These are phyloP conservation scores for Aspergillus novofumigatus DNA, from an alignment of 2,329 filamentous ascomycete species.

Conservation along the genomic window DNA sequence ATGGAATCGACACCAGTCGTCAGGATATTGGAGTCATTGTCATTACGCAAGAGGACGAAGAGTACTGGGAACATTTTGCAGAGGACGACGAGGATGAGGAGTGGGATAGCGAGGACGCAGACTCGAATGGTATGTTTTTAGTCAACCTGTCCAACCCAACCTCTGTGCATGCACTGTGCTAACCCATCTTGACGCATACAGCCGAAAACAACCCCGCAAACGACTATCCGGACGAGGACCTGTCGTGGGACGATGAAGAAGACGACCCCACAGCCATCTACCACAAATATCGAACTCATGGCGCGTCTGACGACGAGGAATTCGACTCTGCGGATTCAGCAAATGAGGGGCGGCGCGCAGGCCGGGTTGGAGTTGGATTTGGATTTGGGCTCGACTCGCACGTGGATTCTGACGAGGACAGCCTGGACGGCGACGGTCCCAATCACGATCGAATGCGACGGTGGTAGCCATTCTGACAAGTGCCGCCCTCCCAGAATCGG, in stretches of 20 bases:
- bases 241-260: slow-evolving; percentile 45
- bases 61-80: slow-evolving; percentile 55
- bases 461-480: slow-evolving; percentile 3
- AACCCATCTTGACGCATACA: slow-evolving; percentile 18
- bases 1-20: slow-evolving; percentile 27
- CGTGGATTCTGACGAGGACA: slow-evolving; percentile 28
- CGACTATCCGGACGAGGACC: slow-evolving; percentile 49
- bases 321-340: slow-evolving; percentile 38
- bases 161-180: not conserved
- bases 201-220: slow-evolving; percentile 49
- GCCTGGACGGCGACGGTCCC: slow-evolving; percentile 10
- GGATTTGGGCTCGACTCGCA: slow-evolving; percentile 15
- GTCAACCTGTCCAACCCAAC: not conserved
- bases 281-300: slow-evolving; percentile 37
- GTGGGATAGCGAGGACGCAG: slow-evolving; percentile 58
- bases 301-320: slow-evolving; percentile 43
- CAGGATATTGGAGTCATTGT: slow-evolving; percentile 40
- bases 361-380: slow-evolving; percentile 16
- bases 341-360: slow-evolving; percentile 25
- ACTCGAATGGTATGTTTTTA: slow-evolving; percentile 52
- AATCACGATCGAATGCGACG: not conserved
- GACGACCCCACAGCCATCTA: slow-evolving; percentile 37
- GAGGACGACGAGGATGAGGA: slow-evolving; percentile 52
- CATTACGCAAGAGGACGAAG: slow-evolving; percentile 42
- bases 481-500: not conserved